phyloP scores from a whole-genome alignment of 1,139 yeast genomes.

The Hansenula lynferdii region DNA sequence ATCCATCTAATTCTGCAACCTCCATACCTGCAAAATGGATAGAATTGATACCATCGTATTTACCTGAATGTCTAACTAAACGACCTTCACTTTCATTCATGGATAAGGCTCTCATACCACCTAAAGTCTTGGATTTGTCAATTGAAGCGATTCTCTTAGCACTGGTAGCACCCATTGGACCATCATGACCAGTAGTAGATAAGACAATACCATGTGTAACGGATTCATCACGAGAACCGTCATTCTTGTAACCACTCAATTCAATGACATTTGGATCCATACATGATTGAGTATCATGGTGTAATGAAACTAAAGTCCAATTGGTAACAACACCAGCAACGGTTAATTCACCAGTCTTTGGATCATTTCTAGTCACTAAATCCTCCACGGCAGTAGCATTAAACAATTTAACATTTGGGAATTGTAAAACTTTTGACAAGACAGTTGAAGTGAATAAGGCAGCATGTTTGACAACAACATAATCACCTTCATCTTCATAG shows the following conservation, averaged over 20 bases:
- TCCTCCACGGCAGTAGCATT: slow-evolving; percentile 83
- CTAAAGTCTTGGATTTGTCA: slow-evolving; percentile 43
- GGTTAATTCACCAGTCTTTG: slow-evolving; percentile 48
- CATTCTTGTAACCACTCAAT: slow-evolving; percentile 26
- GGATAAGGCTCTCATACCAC: slow-evolving; percentile 76
- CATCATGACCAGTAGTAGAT: slow-evolving; percentile 79
- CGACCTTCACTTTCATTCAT: slow-evolving; percentile 79
- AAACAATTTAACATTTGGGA: slow-evolving; percentile 74
- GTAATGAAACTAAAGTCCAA: slow-evolving; percentile 76
- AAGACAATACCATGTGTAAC: slow-evolving; percentile 60
- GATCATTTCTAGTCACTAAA: slow-evolving; percentile 65
- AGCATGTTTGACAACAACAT: slow-evolving; percentile 78
- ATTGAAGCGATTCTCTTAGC: slow-evolving; percentile 49
- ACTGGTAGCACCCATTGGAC: slow-evolving; percentile 81
- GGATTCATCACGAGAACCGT: slow-evolving; percentile 25
- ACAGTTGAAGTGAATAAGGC: slow-evolving; percentile 74
- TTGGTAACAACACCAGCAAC: slow-evolving; percentile 80
- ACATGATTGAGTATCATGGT: slow-evolving; percentile 74
- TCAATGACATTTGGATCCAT: slow-evolving; percentile 80
- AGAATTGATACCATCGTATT: slow-evolving; percentile 61
- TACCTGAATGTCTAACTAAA: slow-evolving; percentile 61
- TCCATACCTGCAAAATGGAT: slow-evolving; percentile 81
- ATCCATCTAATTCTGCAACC: slow-evolving; percentile 70
- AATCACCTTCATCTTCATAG: slow-evolving; percentile 78
- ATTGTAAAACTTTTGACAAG: slow-evolving; percentile 60